phyloP scores from a whole-genome alignment of 1,139 yeast genomes.

The Yueomyces sp. region DNA sequence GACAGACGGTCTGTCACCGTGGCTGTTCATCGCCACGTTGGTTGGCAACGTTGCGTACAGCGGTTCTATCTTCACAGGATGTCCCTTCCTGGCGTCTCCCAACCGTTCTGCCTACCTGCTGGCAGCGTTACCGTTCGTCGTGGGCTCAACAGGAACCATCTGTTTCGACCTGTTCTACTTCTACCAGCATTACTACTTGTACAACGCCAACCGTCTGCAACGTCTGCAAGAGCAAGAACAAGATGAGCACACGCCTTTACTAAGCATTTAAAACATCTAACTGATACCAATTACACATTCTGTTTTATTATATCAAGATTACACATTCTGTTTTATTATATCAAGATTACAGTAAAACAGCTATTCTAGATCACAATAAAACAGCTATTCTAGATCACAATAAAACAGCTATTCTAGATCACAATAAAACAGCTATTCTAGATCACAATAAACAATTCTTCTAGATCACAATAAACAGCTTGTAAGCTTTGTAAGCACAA shows the following conservation, averaged over 20 bases:
- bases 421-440: too few species aligned
- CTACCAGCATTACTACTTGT: conserved; percentile 37
- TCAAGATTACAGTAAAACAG: too few species aligned
- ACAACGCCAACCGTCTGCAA: conserved; percentile 2
- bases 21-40: conserved; percentile 68
- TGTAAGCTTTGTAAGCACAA: too few species aligned
- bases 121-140: conserved; percentile 67
- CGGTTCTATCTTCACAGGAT: conserved; percentile 48
- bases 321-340: too few species aligned
- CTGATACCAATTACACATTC: too few species aligned
- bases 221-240: background rate
- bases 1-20: conserved; percentile 73
- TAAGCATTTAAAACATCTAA: too few species aligned
- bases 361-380: too few species aligned
- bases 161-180: conserved; percentile 66
- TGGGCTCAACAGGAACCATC: conserved; percentile 83
- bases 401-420: too few species aligned
- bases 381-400: too few species aligned
- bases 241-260: background rate
- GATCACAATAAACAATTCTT: too few species aligned
- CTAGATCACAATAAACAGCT: too few species aligned
- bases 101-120: conserved; percentile 38
- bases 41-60: conserved; percentile 76
- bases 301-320: too few species aligned
- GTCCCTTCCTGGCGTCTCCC: conserved; percentile 24